Evolutionary conservation across 805 yeast genomes (phyloP).

Genomic region (Starmerella roubikii): DNA sequence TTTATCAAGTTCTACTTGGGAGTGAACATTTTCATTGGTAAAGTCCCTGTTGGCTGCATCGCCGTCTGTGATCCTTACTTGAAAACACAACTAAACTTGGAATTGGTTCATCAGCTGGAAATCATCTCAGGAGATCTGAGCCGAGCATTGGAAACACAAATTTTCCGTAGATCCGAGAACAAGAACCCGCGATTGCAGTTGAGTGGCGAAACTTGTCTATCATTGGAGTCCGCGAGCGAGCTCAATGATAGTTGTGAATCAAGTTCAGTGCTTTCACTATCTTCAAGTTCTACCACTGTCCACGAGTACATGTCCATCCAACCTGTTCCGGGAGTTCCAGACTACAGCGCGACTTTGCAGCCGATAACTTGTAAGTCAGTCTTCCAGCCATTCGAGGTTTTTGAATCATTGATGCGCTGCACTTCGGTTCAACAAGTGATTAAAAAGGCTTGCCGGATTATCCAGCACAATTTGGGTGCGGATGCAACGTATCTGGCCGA

Average conservation of each 20-base stretch:
- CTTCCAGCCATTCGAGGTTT: slow-evolving; percentile 21
- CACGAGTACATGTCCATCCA: background rate
- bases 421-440: slow-evolving; percentile 18
- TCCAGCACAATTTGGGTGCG: slow-evolving; percentile 19
- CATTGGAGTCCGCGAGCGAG: too few species aligned
- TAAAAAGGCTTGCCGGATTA: slow-evolving; percentile 21
- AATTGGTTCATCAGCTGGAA: slow-evolving; percentile 12
- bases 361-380: slow-evolving; percentile 5
- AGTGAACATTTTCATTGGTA: slow-evolving; percentile 38
- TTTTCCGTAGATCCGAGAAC: background rate
- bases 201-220: too few species aligned
- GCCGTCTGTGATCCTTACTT: slow-evolving; percentile 40
- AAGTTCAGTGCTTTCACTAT: background rate
- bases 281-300: background rate
- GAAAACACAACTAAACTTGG: slow-evolving; percentile 12
- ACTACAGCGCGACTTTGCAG: background rate
- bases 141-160: slow-evolving; percentile 1
- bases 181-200: slow-evolving; percentile 5
- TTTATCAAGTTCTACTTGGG: slow-evolving; percentile 50
- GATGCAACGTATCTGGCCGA: slow-evolving; percentile 22
- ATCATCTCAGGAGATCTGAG: slow-evolving; percentile 9
- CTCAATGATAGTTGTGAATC: background rate
- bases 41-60: slow-evolving; percentile 41
- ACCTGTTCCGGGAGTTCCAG: background rate
- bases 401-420: slow-evolving; percentile 19